A percentile compares a stretch with the other conserved stretches of the same genome.
Conservation (phyloP, 139 green algal genomes). For the Coelastrella sp. region DNA sequence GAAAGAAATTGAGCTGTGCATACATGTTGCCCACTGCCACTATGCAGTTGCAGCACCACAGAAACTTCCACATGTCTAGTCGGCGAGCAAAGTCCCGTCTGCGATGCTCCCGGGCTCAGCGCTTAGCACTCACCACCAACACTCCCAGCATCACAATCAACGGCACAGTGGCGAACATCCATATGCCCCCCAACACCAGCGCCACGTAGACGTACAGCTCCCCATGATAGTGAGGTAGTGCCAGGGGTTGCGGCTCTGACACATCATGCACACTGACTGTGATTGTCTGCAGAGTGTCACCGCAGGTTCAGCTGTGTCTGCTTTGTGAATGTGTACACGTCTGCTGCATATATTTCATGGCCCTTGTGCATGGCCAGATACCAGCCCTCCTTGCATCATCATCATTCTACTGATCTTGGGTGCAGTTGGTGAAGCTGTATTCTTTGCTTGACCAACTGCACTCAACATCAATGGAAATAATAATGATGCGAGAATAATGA, state of each 20-base stretch:
- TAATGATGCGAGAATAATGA: too few species aligned
- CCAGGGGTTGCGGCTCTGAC: slow-evolving; percentile 31
- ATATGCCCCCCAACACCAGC: slow-evolving; percentile 31
- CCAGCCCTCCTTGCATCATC: too few species aligned
- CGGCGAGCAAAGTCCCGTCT: background rate
- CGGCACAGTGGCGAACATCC: slow-evolving; percentile 40
- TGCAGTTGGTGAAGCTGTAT: too few species aligned
- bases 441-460: too few species aligned
- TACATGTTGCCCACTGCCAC: too few species aligned
- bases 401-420: too few species aligned
- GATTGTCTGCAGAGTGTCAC: slow-evolving; percentile 1
- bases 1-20: too few species aligned
- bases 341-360: too few species aligned
- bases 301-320: too few species aligned
- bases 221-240: slow-evolving; percentile 20
- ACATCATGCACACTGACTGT: slow-evolving; percentile 26
- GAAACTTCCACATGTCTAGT: background rate
- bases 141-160: slow-evolving; percentile 11
- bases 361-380: too few species aligned
- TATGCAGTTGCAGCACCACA: background rate
- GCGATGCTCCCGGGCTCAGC: background rate
- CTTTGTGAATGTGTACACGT: too few species aligned
- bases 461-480: too few species aligned
- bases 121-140: background rate
- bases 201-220: slow-evolving; percentile 33